phyloP scores from a whole-genome alignment of 345 rosid species.

The Bruguiera gymnorhiza region DNA sequence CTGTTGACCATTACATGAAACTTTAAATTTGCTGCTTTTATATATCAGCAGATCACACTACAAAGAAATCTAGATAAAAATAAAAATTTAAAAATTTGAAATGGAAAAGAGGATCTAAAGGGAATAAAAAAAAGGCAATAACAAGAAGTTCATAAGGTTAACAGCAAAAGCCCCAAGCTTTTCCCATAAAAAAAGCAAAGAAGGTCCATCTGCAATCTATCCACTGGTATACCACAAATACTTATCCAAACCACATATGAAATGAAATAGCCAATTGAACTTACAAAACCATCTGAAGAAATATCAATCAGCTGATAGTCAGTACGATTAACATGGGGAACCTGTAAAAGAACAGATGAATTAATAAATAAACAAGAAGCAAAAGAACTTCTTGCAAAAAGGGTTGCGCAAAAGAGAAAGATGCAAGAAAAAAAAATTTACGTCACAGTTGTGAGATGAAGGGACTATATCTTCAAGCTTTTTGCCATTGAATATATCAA shows the following conservation, averaged over 20 bases:
- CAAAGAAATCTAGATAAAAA: not conserved
- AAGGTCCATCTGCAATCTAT: too few species aligned
- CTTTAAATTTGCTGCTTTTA: constrained; percentile 1
- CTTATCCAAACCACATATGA: not conserved
- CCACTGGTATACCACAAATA: too few species aligned
- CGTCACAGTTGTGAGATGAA: constrained; percentile 81
- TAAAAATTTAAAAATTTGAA: too few species aligned
- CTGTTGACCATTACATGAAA: not conserved
- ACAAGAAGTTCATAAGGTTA: too few species aligned
- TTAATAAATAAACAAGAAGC: constrained; percentile 8
- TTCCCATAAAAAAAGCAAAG: too few species aligned
- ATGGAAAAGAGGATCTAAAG: too few species aligned
- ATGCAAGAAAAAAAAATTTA: constrained; percentile 14
- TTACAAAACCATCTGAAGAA: constrained; percentile 81
- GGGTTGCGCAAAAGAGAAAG: not conserved
- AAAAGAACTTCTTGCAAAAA: not conserved
- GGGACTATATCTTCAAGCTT: constrained; percentile 76
- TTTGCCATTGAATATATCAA: constrained; percentile 68
- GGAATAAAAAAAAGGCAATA: too few species aligned
- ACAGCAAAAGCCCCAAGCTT: too few species aligned
- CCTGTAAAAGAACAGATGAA: constrained; percentile 33
- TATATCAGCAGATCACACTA: not conserved
- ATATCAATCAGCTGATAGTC: constrained; percentile 76
- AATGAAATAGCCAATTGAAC: constrained; percentile 13
- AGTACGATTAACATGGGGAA: constrained; percentile 65